Base-by-base conservation (phyloP, 805 yeast species). In the Nakazawaea pomicola region DNA sequence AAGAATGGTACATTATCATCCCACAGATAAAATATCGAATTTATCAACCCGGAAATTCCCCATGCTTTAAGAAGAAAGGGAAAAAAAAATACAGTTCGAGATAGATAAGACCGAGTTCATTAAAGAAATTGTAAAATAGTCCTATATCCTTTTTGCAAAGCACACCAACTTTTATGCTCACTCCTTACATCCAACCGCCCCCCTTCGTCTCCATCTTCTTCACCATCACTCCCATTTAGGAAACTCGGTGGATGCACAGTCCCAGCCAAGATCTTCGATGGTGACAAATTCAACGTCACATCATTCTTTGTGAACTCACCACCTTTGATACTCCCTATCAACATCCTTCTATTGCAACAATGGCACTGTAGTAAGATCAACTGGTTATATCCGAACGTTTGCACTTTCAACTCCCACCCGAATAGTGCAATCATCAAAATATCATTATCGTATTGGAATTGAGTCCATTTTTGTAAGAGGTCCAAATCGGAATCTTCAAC, bases 81-180 rank as follows among this genome's bases (percentile, higher is more conserved):
- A 24, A 24, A 24, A 24, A n/a, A n/a, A 24, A 24, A 23, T 8
- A 24, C 6, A 4, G 28, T 24, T 11, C n/a, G n/a, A n/a, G 10
- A 24, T 11, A 11, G 7, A 23, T 23, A 4, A 24, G 10, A 29
- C 17, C 6, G 17, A 4, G 14, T 19, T 15, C 15, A 23, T 29
- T 29, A 42, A 6, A 42, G 4, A 37, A 42, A 37, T 5, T 46
- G 33, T 3, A 55, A 14, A 4, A 57, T 34, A 1, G 39, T 41
- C n/a, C 43, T 39, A 34, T 53, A 56, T 1, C 60, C 59, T 3
- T 23, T n/a, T 7, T 30, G 49, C 43, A 55, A 52, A 36, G 67
- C 58, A 28, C 67, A 64, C 72, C 72, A 67, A 14, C 38, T 32
- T 25, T 58, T 61, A 41, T 65, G 71, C 28, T 65, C 71, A 6